Evolutionary conservation across 345 rosid genomes (phyloP).

Genomic region (Clarkia xantiana): DNA sequence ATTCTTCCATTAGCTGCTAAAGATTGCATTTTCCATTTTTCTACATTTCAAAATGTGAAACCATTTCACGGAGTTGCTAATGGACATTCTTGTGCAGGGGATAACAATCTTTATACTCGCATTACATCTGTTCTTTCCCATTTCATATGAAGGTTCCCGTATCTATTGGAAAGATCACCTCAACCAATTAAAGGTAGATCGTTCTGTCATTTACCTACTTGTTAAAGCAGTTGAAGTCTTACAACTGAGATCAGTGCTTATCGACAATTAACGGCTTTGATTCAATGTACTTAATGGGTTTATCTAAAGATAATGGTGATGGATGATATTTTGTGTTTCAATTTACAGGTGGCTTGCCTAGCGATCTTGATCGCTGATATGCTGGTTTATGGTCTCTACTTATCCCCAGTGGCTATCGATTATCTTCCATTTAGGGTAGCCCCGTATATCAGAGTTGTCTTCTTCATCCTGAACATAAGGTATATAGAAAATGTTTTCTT

Average conservation of each 20-base stretch:
- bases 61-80: background rate
- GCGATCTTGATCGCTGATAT: constrained; percentile 62
- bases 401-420: constrained; percentile 53
- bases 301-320: too few relatives aligned
- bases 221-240: background rate
- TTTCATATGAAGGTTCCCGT: constrained; percentile 55
- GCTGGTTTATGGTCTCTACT: constrained; percentile 52
- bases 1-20: too few relatives aligned
- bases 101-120: constrained; percentile 46
- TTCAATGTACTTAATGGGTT: too few relatives aligned
- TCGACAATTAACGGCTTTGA: too few relatives aligned
- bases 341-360: constrained; percentile 54
- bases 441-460: constrained; percentile 68
- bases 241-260: background rate
- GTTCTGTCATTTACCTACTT: background rate
- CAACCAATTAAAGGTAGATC: constrained; percentile 51
- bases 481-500: constrained; percentile 10
- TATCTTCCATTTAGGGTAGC: constrained; percentile 79
- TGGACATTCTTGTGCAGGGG: constrained; percentile 27
- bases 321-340: constrained; percentile 9
- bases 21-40: background rate
- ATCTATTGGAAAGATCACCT: constrained; percentile 51
- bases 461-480: constrained; percentile 72
- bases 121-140: constrained; percentile 53
- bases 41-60: background rate